These are phyloP conservation scores for Kodamaea neixiangensis DNA, from an alignment of 805 yeast genomes.

Conservation along the genomic window DNA sequence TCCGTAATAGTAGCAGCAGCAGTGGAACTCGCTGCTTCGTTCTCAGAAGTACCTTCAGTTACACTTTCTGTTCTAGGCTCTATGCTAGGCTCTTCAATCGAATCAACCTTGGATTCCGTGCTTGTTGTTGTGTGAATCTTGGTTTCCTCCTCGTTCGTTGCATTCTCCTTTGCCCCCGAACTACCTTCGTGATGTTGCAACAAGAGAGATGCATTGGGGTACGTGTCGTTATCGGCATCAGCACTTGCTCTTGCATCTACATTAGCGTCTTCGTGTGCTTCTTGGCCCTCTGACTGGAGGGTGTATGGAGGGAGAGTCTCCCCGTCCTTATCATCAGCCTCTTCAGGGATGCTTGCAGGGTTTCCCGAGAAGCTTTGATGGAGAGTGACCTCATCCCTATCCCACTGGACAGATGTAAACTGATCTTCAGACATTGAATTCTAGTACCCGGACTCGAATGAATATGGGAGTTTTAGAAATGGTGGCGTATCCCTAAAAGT, in stretches of 20 bases:
- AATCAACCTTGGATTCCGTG: neutral
- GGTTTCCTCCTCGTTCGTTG: neutral
- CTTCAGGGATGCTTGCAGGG: conserved; percentile 6
- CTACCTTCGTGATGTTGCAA: conserved; percentile 1
- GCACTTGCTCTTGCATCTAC: conserved; percentile 1
- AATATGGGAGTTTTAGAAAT: neutral
- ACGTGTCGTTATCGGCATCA: conserved; percentile 9
- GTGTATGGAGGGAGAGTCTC: neutral
- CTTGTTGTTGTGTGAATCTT: neutral
- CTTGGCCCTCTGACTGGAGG: neutral
- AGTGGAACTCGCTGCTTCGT: neutral
- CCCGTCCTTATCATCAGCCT: conserved; percentile 1
- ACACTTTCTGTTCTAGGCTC: neutral
- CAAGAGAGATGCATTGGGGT: conserved; percentile 1
- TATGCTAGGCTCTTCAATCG: neutral
- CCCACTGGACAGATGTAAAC: conserved; percentile 61
- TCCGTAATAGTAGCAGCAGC: neutral
- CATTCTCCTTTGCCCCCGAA: neutral
- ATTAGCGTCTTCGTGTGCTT: neutral
- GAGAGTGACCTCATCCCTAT: conserved; percentile 39
- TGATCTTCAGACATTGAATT: conserved; percentile 43
- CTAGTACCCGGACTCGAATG: neutral
- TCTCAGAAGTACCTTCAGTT: neutral
- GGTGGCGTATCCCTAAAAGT: conserved; percentile 2
- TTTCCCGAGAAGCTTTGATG: neutral